These are phyloP conservation scores for Pseudocercospora fijiensis DNA, from an alignment of 2,329 filamentous ascomycete species.

Conservation along the genomic window DNA sequence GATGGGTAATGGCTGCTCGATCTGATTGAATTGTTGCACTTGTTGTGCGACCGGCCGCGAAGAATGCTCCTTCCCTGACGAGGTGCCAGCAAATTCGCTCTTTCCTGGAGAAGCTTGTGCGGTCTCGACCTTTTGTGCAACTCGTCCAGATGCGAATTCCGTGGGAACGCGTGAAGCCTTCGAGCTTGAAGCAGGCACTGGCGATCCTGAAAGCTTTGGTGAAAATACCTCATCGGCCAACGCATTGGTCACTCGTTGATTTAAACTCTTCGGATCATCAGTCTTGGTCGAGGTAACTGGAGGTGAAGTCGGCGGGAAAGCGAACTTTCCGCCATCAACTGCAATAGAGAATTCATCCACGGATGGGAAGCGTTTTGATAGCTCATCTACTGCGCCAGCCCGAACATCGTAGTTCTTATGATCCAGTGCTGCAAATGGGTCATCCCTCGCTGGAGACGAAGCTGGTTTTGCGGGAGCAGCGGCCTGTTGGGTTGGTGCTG, in stretches of 20 bases:
- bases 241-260: constrained; percentile 68
- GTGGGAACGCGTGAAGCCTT: constrained; percentile 27
- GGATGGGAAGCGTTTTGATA: constrained; percentile 82
- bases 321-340: constrained; percentile 57
- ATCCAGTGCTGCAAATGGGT: constrained; percentile 91
- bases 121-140: neutral
- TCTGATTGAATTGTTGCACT: neutral
- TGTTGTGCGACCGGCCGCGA: constrained; percentile 2
- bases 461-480: constrained; percentile 42
- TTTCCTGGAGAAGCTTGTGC: neutral
- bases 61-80: neutral
- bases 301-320: constrained; percentile 19
- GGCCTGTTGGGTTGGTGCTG: constrained; percentile 48
- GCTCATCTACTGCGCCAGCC: constrained; percentile 66
- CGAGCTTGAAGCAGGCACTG: constrained; percentile 23
- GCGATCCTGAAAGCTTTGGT: constrained; percentile 11
- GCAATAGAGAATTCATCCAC: constrained; percentile 90
- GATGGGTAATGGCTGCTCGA: constrained; percentile 48
- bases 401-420: constrained; percentile 54
- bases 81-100: constrained; percentile 7
- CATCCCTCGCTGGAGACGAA: constrained; percentile 70
- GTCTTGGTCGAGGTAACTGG: constrained; percentile 46
- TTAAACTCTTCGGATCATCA: constrained; percentile 54
- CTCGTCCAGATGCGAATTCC: constrained; percentile 27
- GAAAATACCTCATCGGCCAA: constrained; percentile 82